Evolutionary conservation across 164 flowering plant genomes (phyloP).

Genomic region (Kingdonia uniflora): DNA sequence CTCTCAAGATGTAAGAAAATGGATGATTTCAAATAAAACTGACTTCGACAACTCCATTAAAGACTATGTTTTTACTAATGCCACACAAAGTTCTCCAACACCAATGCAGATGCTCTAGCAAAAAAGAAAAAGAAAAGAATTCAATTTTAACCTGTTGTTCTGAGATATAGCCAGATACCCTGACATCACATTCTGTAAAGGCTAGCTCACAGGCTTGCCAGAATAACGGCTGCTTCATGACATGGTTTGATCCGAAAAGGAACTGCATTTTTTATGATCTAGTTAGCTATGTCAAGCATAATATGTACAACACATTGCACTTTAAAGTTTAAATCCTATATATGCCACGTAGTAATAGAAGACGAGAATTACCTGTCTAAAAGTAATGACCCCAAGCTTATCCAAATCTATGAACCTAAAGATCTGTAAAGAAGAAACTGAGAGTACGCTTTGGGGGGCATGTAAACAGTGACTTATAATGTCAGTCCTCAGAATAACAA

Average conservation of each 20-base stretch:
- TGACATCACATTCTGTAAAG: constrained; percentile 23
- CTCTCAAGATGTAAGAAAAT: too few relatives aligned
- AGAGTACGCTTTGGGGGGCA: neutral
- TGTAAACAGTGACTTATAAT: neutral
- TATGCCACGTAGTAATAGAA: too few relatives aligned
- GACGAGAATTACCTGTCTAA: constrained; percentile 52
- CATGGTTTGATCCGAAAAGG: constrained; percentile 22
- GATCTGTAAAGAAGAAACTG: constrained; percentile 36
- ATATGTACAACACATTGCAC: too few relatives aligned
- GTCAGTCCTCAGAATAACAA: too few relatives aligned
- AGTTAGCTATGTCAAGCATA: neutral
- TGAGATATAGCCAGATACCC: constrained; percentile 14
- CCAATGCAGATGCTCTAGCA: too few relatives aligned
- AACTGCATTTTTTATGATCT: constrained; percentile 20
- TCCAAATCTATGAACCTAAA: constrained; percentile 73
- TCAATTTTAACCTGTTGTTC: constrained; percentile 15
- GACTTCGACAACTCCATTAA: too few relatives aligned
- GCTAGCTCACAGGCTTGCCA: constrained; percentile 20
- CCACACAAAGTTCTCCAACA: too few relatives aligned
- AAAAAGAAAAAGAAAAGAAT: neutral
- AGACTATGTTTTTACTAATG: too few relatives aligned
- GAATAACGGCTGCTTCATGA: constrained; percentile 23
- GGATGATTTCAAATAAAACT: too few relatives aligned
- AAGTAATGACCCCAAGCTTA: constrained; percentile 59
- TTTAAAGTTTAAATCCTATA: too few relatives aligned